These are phyloP conservation scores for Rachicladosporium sp. DNA, from an alignment of 2,329 filamentous ascomycete genomes.

Conservation along the genomic window DNA sequence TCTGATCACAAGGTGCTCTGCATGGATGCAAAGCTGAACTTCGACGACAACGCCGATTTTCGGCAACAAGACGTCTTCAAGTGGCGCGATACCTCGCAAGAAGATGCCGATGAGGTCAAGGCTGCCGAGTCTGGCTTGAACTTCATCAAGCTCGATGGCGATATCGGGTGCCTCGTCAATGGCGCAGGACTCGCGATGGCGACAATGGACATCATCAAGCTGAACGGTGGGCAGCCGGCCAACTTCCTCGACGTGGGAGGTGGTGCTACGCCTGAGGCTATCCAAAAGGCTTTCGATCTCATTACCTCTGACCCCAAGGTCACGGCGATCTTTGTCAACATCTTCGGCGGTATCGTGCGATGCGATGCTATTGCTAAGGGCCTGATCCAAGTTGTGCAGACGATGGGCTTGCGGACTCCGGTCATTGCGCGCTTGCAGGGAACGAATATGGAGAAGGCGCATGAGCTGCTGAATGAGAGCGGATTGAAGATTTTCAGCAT, in stretches of 20 bases:
- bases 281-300: conserved; percentile 94
- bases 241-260: conserved; percentile 99
- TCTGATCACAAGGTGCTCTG: conserved; percentile 95
- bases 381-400: conserved; percentile 86
- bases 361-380: conserved; percentile 96
- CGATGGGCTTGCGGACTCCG: conserved; percentile 90
- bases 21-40: conserved; percentile 98
- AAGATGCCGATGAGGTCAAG: conserved; percentile 95
- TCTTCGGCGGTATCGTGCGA: conserved; percentile 96
- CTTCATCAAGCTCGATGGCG: conserved; percentile 99
- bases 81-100: conserved; percentile 88
- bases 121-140: conserved; percentile 88
- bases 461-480: conserved; percentile 86
- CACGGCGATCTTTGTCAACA: conserved; percentile 98
- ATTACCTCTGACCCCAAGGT: conserved; percentile 98
- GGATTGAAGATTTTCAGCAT: conserved; percentile 99
- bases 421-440: conserved; percentile 96
- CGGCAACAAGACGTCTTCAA: conserved; percentile 92
- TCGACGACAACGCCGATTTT: conserved; percentile 98
- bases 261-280: conserved; percentile 90
- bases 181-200: conserved; percentile 98
- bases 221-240: conserved; percentile 88
- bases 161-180: conserved; percentile 98
- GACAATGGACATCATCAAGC: conserved; percentile 99
- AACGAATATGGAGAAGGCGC: conserved; percentile 93